phyloP scores from a whole-genome alignment of 352 stramenopile species.

The Globisporangium okanoganense region DNA sequence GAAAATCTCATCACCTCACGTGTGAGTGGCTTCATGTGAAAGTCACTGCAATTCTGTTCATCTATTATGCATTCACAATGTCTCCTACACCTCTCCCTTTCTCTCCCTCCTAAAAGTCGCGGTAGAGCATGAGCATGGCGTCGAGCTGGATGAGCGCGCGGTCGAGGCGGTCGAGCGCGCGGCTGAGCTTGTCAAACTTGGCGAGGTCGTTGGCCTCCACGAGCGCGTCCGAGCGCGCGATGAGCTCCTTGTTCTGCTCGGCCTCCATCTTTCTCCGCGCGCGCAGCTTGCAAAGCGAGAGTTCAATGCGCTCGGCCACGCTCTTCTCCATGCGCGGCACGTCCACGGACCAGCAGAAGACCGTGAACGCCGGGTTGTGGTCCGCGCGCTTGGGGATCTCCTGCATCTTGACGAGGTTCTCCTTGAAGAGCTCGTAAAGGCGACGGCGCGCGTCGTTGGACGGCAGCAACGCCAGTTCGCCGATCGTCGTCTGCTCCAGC shows the following conservation, averaged over 20 bases:
- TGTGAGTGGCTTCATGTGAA: too few relatives aligned
- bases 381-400: slow-evolving; percentile 86
- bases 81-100: background rate
- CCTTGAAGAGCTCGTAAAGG: slow-evolving; percentile 76
- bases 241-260: slow-evolving; percentile 87
- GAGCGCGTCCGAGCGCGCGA: slow-evolving; percentile 82
- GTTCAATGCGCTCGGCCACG: slow-evolving; percentile 63
- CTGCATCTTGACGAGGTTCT: slow-evolving; percentile 77
- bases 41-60: background rate
- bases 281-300: slow-evolving; percentile 69
- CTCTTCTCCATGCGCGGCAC: slow-evolving; percentile 55
- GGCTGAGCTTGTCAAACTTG: slow-evolving; percentile 86
- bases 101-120: slow-evolving; percentile 61
- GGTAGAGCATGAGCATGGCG: slow-evolving; percentile 87
- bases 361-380: slow-evolving; percentile 86
- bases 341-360: slow-evolving; percentile 86
- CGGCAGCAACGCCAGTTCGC: slow-evolving; percentile 76
- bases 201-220: slow-evolving; percentile 82
- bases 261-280: slow-evolving; percentile 69
- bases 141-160: slow-evolving; percentile 80
- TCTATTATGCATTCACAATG: background rate
- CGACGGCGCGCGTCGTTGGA: slow-evolving; percentile 77
- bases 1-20: too few relatives aligned
- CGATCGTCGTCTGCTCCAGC: slow-evolving; percentile 84
- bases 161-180: slow-evolving; percentile 79